A percentile compares a stretch with the other conserved stretches of the same genome.
Conservation (phyloP, 2,329 filamentous ascomycete genomes). For the Metarhizium robertsii region DNA sequence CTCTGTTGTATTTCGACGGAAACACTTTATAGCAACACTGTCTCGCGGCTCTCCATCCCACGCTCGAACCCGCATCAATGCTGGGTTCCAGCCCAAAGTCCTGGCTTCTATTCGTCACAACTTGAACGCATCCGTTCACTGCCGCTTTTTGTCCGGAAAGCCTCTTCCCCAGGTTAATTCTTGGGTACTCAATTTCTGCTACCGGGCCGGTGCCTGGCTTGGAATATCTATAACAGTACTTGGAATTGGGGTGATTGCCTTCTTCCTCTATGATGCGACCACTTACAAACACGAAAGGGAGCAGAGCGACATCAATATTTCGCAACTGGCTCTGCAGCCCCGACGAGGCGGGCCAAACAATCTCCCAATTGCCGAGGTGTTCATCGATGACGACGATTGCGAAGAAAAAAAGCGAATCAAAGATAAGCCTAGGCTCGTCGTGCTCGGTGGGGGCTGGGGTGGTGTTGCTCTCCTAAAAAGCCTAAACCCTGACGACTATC, state of each 20-base stretch:
- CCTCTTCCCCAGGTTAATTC: constrained; percentile 41
- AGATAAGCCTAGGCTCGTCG: constrained; percentile 85
- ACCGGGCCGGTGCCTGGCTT: constrained; percentile 50
- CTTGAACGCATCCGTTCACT: neutral
- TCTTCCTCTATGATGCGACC: constrained; percentile 89
- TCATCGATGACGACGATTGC: constrained; percentile 81
- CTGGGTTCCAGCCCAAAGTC: neutral
- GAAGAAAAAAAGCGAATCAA: constrained; percentile 61
- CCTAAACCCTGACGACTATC: constrained; percentile 82
- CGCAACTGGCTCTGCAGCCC: constrained; percentile 71
- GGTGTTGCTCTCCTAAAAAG: constrained; percentile 87
- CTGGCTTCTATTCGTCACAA: neutral
- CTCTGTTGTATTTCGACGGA: neutral
- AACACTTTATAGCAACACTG: neutral
- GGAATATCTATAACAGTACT: constrained; percentile 69
- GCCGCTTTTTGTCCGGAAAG: constrained; percentile 35
- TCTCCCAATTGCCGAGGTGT: constrained; percentile 76
- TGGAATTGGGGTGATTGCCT: constrained; percentile 61
- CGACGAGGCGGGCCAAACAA: constrained; percentile 87
- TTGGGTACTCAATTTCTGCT: constrained; percentile 47
- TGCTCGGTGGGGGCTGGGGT: constrained; percentile 91
- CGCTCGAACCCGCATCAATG: neutral
- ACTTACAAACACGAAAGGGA: constrained; percentile 72
- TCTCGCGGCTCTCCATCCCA: neutral
- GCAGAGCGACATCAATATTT: constrained; percentile 69